Percentiles rank a stretch among this genome's conserved stretches.
phyloP scores from a whole-genome alignment of 257 asterid species.

The Prunella vulgaris region DNA sequence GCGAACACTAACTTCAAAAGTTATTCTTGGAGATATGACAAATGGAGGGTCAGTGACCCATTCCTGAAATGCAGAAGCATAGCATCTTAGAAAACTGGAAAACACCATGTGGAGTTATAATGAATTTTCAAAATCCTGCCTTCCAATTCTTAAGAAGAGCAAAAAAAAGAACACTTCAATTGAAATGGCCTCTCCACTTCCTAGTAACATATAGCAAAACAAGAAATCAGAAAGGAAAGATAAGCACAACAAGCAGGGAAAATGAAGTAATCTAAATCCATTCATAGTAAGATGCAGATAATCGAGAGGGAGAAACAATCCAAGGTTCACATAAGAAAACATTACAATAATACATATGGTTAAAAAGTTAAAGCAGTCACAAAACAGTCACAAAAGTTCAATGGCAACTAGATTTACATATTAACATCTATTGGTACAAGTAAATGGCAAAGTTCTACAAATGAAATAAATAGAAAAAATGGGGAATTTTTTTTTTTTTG shows the following conservation, averaged over 20 bases:
- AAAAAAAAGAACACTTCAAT: not conserved
- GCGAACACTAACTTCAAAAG: conserved; percentile 95
- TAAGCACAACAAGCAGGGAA: not conserved
- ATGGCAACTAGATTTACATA: not conserved
- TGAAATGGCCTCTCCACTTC: not conserved
- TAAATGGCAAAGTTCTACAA: not conserved
- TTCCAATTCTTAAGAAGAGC: not conserved
- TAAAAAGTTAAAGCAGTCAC: too few species aligned
- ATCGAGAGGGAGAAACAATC: conserved; percentile 1
- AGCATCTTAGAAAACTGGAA: conserved; percentile 1
- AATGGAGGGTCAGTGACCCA: conserved; percentile 97
- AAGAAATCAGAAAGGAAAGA: not conserved
- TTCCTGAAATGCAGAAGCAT: conserved; percentile 53
- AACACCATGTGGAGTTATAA: not conserved
- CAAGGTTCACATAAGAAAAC: not conserved
- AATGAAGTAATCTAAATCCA: not conserved
- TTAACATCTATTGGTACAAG: not conserved
- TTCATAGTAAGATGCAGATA: not conserved
- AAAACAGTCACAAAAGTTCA: not conserved
- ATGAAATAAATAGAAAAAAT: not conserved
- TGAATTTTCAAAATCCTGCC: not conserved
- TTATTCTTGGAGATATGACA: conserved; percentile 98
- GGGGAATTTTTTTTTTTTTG: not conserved
- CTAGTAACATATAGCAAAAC: too few species aligned
- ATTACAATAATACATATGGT: not conserved